Percentiles rank a stretch among this genome's conserved stretches.
Conservation (phyloP, 306 rosid species). For the Cyclanthera cordifolia region DNA sequence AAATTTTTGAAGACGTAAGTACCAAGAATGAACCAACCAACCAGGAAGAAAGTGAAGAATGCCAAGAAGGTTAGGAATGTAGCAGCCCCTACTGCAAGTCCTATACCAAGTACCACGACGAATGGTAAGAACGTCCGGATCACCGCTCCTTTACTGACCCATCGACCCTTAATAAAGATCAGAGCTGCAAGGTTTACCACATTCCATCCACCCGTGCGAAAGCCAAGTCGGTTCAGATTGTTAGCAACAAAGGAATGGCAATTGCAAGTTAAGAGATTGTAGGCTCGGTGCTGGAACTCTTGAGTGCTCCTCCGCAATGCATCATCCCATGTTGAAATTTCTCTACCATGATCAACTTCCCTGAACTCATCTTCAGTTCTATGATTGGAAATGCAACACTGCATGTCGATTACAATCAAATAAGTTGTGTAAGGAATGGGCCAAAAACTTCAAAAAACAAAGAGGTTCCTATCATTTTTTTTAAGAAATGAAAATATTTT, state of each 20-base stretch:
- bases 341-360: slow-evolving; percentile 38
- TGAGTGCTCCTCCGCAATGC: slow-evolving; percentile 64
- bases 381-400: slow-evolving; percentile 38
- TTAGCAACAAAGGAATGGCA: slow-evolving; percentile 93
- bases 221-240: slow-evolving; percentile 64
- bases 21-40: slow-evolving; percentile 86
- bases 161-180: slow-evolving; percentile 62
- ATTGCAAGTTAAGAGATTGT: slow-evolving; percentile 80
- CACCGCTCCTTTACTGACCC: slow-evolving; percentile 61
- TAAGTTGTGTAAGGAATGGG: slow-evolving; percentile 17
- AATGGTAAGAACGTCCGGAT: slow-evolving; percentile 58
- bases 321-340: slow-evolving; percentile 62
- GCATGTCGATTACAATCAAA: slow-evolving; percentile 21
- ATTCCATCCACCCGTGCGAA: slow-evolving; percentile 73
- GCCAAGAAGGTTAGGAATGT: slow-evolving; percentile 54
- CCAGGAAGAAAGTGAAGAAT: slow-evolving; percentile 42
- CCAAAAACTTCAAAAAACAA: neutral
- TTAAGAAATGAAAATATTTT: too few relatives aligned
- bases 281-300: slow-evolving; percentile 77
- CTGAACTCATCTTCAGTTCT: slow-evolving; percentile 27
- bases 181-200: slow-evolving; percentile 88
- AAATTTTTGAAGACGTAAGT: slow-evolving; percentile 65
- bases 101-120: slow-evolving; percentile 42
- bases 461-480: slow-evolving; percentile 3
- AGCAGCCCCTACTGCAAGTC: slow-evolving; percentile 53